Conservation (phyloP, 2,329 filamentous ascomycete species). For the Scortechinia acanthostroma region DNA sequence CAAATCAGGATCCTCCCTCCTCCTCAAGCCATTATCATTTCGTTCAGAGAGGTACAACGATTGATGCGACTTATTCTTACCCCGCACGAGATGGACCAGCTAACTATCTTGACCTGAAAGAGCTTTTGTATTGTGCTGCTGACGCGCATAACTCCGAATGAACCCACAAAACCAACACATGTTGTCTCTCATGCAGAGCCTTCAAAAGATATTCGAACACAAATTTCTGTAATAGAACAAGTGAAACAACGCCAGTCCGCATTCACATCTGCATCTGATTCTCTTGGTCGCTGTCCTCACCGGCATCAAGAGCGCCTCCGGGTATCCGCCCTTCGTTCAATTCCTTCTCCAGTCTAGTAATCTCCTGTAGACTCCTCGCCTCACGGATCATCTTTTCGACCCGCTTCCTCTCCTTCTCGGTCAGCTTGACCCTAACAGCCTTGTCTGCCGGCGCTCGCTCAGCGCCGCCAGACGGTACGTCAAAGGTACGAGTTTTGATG, state of each 20-base stretch:
- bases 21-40: too few relatives aligned
- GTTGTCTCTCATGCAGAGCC: too few relatives aligned
- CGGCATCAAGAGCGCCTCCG: slow-evolving; percentile 44
- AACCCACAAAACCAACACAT: too few relatives aligned
- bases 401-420: slow-evolving; percentile 77
- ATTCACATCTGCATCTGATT: slow-evolving; percentile 27
- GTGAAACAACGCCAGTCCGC: neutral
- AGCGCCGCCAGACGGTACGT: slow-evolving; percentile 28
- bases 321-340: slow-evolving; percentile 83
- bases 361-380: slow-evolving; percentile 83
- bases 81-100: too few relatives aligned
- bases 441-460: slow-evolving; percentile 38
- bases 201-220: too few relatives aligned
- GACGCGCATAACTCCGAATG: too few relatives aligned
- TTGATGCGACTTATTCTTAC: too few relatives aligned
- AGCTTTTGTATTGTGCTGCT: too few relatives aligned
- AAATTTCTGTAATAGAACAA: too few relatives aligned
- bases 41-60: too few relatives aligned
- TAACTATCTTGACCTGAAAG: too few relatives aligned
- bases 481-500: slow-evolving; percentile 55
- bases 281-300: slow-evolving; percentile 54
- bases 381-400: slow-evolving; percentile 82
- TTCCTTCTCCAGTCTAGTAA: slow-evolving; percentile 83
- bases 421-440: slow-evolving; percentile 74
- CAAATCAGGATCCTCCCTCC: too few relatives aligned